These are phyloP conservation scores for Nannochloropsis limnetica DNA, from an alignment of 352 stramenopile species.

Conservation along the genomic window DNA sequence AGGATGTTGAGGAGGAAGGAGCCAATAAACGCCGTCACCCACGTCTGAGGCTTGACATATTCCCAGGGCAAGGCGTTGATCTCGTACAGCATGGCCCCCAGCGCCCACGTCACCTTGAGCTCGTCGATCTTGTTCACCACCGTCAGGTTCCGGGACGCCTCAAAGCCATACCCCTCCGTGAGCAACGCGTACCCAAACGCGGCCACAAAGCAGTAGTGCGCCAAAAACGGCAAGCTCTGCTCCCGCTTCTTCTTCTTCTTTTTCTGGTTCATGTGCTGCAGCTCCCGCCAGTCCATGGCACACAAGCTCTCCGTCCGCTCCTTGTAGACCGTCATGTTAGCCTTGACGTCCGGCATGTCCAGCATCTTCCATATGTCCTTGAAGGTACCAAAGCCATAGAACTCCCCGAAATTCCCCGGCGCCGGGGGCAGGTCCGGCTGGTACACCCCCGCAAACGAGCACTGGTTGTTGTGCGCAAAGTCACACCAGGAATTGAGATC, in stretches of 20 bases:
- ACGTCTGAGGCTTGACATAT: conserved; percentile 47
- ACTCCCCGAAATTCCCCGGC: conserved; percentile 37
- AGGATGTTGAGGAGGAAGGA: conserved; percentile 27
- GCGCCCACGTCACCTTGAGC: conserved; percentile 57
- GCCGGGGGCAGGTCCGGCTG: conserved; percentile 59
- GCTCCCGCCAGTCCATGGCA: conserved; percentile 48
- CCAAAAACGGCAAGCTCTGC: conserved; percentile 48
- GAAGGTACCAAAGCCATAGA: conserved; percentile 48
- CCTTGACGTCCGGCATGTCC: conserved; percentile 31
- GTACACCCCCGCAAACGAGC: conserved; percentile 64
- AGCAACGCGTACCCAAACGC: conserved; percentile 60
- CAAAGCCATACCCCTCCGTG: conserved; percentile 58
- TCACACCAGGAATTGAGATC: conserved; percentile 63
- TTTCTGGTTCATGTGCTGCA: conserved; percentile 39
- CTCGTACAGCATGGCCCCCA: conserved; percentile 68
- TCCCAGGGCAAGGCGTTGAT: conserved; percentile 67
- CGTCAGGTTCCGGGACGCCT: conserved; percentile 36
- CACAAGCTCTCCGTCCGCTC: conserved; percentile 40
- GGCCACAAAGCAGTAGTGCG: conserved; percentile 62
- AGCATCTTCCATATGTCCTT: conserved; percentile 35
- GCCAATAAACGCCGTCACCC: conserved; percentile 2
- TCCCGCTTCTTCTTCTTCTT: conserved; percentile 47
- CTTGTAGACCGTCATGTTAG: conserved; percentile 36
- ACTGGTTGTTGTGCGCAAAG: conserved; percentile 61
- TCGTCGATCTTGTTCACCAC: conserved; percentile 44